phyloP scores from a whole-genome alignment of 2,329 filamentous ascomycete species.

The Gaeumannomyces tritici region DNA sequence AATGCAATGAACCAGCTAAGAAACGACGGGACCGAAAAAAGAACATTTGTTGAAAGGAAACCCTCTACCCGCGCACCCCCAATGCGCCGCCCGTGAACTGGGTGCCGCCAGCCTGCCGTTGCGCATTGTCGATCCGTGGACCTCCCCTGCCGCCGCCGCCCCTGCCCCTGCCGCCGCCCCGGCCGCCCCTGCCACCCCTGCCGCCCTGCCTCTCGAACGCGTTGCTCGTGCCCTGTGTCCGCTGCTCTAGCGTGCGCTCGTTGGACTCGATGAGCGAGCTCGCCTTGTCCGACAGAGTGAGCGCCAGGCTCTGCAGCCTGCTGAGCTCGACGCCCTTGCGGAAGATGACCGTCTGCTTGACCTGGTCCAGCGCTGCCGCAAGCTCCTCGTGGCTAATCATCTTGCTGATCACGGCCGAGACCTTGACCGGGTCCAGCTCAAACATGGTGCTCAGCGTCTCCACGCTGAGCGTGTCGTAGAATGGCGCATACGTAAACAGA shows the following conservation, averaged over 20 bases:
- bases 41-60: neutral
- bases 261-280: conserved; percentile 93
- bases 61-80: conserved; percentile 50
- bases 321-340: conserved; percentile 98
- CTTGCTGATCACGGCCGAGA: conserved; percentile 90
- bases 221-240: conserved; percentile 90
- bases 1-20: conserved; percentile 1
- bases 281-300: conserved; percentile 93
- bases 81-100: conserved; percentile 77
- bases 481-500: conserved; percentile 98
- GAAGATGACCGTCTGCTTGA: conserved; percentile 97
- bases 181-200: conserved; percentile 61
- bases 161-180: conserved; percentile 50
- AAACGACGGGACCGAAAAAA: neutral
- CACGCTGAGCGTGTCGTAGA: conserved; percentile 93
- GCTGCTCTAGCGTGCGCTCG: conserved; percentile 92
- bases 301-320: conserved; percentile 85
- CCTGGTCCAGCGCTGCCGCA: conserved; percentile 90
- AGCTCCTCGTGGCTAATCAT: conserved; percentile 99
- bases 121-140: conserved; percentile 45
- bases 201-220: conserved; percentile 91
- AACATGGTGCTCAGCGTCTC: conserved; percentile 87
- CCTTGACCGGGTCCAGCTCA: conserved; percentile 83
- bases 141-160: conserved; percentile 54
- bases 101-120: conserved; percentile 61